Conservation (phyloP, 1,139 yeast species). For the Saccharomyces hybrid region DNA sequence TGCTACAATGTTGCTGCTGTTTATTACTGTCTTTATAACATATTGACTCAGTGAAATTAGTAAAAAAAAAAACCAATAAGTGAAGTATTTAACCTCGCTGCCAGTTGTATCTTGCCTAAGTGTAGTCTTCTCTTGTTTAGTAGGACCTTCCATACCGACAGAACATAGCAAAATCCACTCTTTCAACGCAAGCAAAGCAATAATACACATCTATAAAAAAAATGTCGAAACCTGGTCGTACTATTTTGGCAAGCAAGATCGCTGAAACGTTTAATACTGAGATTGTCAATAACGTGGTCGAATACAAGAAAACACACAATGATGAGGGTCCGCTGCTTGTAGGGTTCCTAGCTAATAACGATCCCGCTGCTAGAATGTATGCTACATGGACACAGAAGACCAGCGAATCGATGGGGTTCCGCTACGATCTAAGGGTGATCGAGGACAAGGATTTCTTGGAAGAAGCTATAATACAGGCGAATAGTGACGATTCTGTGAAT, state of each 20-base stretch:
- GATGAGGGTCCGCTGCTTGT: constrained; percentile 58
- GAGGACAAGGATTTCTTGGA: constrained; percentile 74
- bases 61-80: not conserved
- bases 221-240: constrained; percentile 47
- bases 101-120: not conserved
- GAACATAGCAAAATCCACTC: not conserved
- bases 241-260: constrained; percentile 78
- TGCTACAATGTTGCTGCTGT: not conserved
- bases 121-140: not conserved
- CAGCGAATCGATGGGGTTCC: constrained; percentile 75
- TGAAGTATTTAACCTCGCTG: not conserved
- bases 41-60: not conserved
- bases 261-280: constrained; percentile 78
- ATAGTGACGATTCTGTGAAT: constrained; percentile 63
- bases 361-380: constrained; percentile 92
- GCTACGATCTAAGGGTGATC: constrained; percentile 65
- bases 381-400: constrained; percentile 96
- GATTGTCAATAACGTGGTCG: constrained; percentile 49
- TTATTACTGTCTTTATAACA: not conserved
- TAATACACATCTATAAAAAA: not conserved
- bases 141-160: not conserved
- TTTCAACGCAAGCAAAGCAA: not conserved
- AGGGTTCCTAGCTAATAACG: constrained; percentile 84
- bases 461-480: constrained; percentile 73
- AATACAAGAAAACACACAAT: constrained; percentile 32